These are phyloP conservation scores for Kwoniella botswanensis DNA, from an alignment of 768 basidiomycete species.

Conservation along the genomic window DNA sequence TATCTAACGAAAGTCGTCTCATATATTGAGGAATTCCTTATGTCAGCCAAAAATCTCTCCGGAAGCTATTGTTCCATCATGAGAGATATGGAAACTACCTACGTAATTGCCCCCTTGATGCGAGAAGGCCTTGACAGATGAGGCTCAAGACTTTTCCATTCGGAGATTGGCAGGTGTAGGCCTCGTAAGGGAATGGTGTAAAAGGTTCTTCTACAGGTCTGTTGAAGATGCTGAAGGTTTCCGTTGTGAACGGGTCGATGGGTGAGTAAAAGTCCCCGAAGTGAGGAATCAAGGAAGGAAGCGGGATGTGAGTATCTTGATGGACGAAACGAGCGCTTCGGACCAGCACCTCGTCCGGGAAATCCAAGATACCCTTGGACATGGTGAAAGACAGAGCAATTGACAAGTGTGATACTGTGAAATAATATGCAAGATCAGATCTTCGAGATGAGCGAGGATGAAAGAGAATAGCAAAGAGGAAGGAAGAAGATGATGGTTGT, in stretches of 20 bases:
- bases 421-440: neutral
- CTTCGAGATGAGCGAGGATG: neutral
- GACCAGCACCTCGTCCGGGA: neutral
- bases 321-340: neutral
- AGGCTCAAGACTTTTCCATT: neutral
- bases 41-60: too few relatives aligned
- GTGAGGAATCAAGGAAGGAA: slow-evolving; percentile 9
- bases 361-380: neutral
- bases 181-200: too few relatives aligned
- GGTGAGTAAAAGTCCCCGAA: neutral
- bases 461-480: neutral
- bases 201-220: neutral
- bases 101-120: too few relatives aligned
- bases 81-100: too few relatives aligned
- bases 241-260: neutral
- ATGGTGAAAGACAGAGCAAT: neutral
- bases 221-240: neutral
- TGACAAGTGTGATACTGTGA: neutral
- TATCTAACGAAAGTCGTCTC: too few relatives aligned
- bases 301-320: neutral
- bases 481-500: neutral
- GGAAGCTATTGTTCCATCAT: too few relatives aligned
- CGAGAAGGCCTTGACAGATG: too few relatives aligned
- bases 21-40: too few relatives aligned
- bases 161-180: neutral